Conservation (phyloP, 129 eudicot genomes). For the Arctium minus region DNA sequence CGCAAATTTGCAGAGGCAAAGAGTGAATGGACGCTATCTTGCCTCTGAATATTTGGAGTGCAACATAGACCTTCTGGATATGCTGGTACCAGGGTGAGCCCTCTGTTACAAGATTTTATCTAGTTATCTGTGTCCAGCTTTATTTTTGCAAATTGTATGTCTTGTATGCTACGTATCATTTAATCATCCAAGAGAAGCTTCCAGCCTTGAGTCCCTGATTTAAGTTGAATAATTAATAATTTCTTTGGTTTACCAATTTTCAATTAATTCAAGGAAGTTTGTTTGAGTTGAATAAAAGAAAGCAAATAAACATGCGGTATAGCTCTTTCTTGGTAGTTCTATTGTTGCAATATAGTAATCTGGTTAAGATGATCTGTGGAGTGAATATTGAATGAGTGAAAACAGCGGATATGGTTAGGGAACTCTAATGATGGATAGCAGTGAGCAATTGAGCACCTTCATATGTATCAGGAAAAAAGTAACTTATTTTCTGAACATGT, state of each 20-base stretch:
- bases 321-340: not conserved
- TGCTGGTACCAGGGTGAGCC: slow-evolving; percentile 45
- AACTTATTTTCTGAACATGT: not conserved
- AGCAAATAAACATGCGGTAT: not conserved
- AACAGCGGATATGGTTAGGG: not conserved
- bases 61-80: slow-evolving; percentile 34
- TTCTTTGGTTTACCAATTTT: not conserved
- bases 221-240: not conserved
- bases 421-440: not conserved
- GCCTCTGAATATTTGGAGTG: slow-evolving; percentile 47
- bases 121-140: not conserved
- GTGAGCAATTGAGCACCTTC: too few species aligned
- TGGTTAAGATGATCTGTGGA: not conserved
- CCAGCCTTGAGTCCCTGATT: not conserved
- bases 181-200: not conserved
- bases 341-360: not conserved
- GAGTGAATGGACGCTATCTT: slow-evolving; percentile 34
- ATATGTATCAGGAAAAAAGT: not conserved
- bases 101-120: slow-evolving; percentile 1
- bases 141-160: not conserved
- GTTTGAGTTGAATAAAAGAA: not conserved
- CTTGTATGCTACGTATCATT: not conserved
- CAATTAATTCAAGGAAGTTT: not conserved
- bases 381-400: not conserved
- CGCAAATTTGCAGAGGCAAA: slow-evolving; percentile 45